Evolutionary conservation across 139 green algal species (phyloP), one percentile per base, ranked within the genome.

Genomic region (Pleodorina starrii): DNA sequence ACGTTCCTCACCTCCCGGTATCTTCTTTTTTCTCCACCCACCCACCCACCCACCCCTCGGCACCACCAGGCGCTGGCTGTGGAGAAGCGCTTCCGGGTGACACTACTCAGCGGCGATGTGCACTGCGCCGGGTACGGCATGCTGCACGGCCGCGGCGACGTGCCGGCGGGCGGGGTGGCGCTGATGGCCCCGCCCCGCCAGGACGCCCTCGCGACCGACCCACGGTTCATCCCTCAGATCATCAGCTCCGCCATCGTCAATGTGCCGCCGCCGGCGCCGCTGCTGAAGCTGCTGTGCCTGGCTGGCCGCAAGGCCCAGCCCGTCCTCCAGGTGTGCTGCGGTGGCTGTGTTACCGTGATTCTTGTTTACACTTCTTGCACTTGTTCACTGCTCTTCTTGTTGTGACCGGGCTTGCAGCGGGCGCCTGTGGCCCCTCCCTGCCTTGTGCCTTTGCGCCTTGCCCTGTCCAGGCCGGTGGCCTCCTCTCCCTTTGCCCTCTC

Each of bases 231-330:
- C n/a, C 42, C 80, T 29, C 82, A 94, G 84, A 79, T 95, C 71
- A 87, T 93, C n/a, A 85, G 66, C 75, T 93, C 90, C 12, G 91
- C 90, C 38, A 95, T 95, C 43, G 90, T 85, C 74, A 95, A 95
- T 59, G 81, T 86, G 42, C 91, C 93, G 5, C 90, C 92, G 2
- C 90, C 92, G 0, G 6, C 19, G 5, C 60, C 35, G 21, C 48
- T 94, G 40, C 51, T 93, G 19, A 88, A 85, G 60, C 60, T 86
- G 35, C 87, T 94, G 78, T 54, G 36, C 21, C 16, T 57, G 51
- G 12, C 51, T 35, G 78, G 36, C 16, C 23, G 36, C 35, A 38
- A 51, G 46, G 32, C 78, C 7, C 0, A 40, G 54, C 38, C 50
- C 19, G 7, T 54, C 4, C 35, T 74, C 6, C 29, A 85, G 78